Evolutionary conservation across 306 rosid species (phyloP), one percentile per base, ranked within the genome.

Genomic region (Pachyrhizus erosus): DNA sequence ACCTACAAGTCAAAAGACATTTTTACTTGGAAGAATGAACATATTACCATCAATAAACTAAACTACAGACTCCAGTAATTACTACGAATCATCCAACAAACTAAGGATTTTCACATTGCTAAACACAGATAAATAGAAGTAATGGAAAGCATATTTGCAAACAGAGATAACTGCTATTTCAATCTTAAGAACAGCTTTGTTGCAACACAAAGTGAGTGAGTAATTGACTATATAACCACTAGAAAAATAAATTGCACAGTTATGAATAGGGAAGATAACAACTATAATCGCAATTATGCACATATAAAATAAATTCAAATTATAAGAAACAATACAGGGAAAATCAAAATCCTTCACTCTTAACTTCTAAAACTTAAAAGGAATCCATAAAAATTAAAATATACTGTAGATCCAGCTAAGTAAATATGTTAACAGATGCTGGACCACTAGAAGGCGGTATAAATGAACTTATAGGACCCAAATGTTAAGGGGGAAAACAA

Each of bases 1-100:
- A 96, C 99, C 99, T 96, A 96, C 99, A 96, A 92, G 94, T 89
- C 94, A 96, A 91, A 96, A 93, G 94, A 93, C 86, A 92, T 92
- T 88, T 94, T 93, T 93, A 96, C 94, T 96, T 93, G 98, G 97
- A 96, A 96, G 94, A 80, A 91, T 86, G 93, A 90, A 89, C 92
- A 94, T 89, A 81, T 90, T 85, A 86, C 96, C 87, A 86, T 90
- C 86, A 91, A 91, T 87, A 91, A 87, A 88, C 93, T 91, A 86
- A 83, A 85, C 89, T 76, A 89, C 60, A 84, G 87, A 87, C 90
- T 84, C 97, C 84, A 84, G 48, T 57, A 74, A 68, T 61, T 80
- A 82, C 87, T 70, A 74, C 29, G 20, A 12, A 86, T 84, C 80
- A 86, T 82, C 85, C 83, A 75, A 69, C 84, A 75, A 29, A 51